Evolutionary conservation across 169 alveolate species (phyloP).

Genomic region (Perkinsus chesapeaki): DNA sequence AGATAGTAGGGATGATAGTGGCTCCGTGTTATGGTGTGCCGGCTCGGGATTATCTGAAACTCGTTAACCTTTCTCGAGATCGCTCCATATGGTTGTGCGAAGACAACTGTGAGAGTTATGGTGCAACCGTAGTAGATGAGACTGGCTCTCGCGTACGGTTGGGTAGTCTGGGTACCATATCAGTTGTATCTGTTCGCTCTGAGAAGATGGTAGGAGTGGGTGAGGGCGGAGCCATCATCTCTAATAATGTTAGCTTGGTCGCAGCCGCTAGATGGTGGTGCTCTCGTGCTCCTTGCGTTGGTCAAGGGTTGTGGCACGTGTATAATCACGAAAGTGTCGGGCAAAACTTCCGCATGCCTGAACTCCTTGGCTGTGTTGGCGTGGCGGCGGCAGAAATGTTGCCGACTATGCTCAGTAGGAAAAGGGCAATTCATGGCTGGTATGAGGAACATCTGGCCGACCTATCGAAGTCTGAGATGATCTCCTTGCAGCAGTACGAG

Average conservation of each 20-base stretch:
- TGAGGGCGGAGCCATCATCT: slow-evolving; percentile 7
- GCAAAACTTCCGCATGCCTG: slow-evolving; percentile 7
- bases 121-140: neutral
- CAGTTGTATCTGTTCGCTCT: neutral
- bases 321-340: slow-evolving; percentile 11
- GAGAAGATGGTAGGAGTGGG: slow-evolving; percentile 15
- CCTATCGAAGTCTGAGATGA: neutral
- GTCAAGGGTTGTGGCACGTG: slow-evolving; percentile 5
- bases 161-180: neutral
- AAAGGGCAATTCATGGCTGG: neutral
- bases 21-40: slow-evolving; percentile 9
- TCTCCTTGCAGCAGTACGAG: neutral
- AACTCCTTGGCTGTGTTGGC: slow-evolving; percentile 6
- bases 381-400: slow-evolving; percentile 1
- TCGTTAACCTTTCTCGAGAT: neutral
- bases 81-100: slow-evolving; percentile 6
- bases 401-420: slow-evolving; percentile 2
- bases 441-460: slow-evolving; percentile 8
- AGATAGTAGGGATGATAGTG: neutral
- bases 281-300: neutral
- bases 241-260: neutral
- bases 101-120: slow-evolving; percentile 11
- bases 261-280: slow-evolving; percentile 10
- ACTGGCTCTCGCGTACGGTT: neutral
- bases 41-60: neutral